Evolutionary conservation across 139 green algal genomes (phyloP), one percentile per base, ranked within the genome.

Genomic region (Parachlorella kessleri): DNA sequence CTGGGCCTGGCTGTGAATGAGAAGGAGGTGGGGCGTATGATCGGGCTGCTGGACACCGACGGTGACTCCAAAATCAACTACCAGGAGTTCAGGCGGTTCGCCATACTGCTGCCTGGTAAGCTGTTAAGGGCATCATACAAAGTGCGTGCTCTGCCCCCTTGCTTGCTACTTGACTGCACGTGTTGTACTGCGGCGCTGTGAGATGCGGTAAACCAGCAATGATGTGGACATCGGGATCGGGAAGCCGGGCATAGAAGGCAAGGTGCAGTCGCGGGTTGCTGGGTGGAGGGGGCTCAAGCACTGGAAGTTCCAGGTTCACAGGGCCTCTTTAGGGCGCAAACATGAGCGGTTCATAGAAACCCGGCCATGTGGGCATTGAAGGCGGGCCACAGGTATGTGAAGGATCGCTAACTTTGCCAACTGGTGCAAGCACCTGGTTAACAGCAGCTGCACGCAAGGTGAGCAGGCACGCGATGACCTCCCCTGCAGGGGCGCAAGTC

Each of bases 51-150:
- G 39, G 83, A 87, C 33, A 7, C 4, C 1, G 65, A 87, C 54
- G 48, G 28, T 5, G 74, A 82, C 37, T 42, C 64, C 37, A 38
- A 30, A 9, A 77, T 84, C 18, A 40, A n/a, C 64, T 77, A 64
- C 24, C 30, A 76, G 28, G 83, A 87, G 75, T 87, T 87, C 23
- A 48, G 75, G 33, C 70, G 54, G 18, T 87, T 83, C 54, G 53
- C 80, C 18, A 63, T 74, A 23, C 75, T 87, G 66, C 77, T 86
- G 66, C 82, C 82, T 3, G 73, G 75, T 80, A 65, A 24, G 75
- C n/a, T n/a, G n/a, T n/a, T n/a, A n/a, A n/a, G n/a, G n/a, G n/a
- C n/a, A n/a, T n/a, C n/a, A n/a, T n/a, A n/a, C n/a, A n/a, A n/a
- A n/a, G n/a, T n/a, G n/a, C n/a, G n/a, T n/a, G n/a, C n/a, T n/a